Evolutionary conservation across 2,329 filamentous ascomycete genomes (phyloP), one percentile per base, ranked within the genome.

Genomic region (Claviceps africana): DNA sequence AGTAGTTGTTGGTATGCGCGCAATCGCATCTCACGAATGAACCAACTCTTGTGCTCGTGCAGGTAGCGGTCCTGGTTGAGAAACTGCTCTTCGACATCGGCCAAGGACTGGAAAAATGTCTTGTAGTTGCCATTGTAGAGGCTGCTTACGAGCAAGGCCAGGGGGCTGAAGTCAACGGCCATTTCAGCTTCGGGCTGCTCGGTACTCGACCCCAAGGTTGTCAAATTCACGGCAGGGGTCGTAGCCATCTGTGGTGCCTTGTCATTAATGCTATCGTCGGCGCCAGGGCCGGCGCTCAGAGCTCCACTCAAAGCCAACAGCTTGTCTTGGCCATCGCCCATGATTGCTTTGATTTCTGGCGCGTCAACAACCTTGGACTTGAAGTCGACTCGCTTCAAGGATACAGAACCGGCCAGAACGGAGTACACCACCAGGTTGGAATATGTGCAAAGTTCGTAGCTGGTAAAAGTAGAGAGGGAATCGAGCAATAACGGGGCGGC

Each of bases 361-460:
- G 93, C 93, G 67, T 98, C 93, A 42, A 98, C 91, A 28, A 98
- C 93, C 75, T 97, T 97, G 58, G 87, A 87, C 77, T 98, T 98
- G 79, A 98, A 98, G 69, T 98, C 93, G 35, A 96, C 88, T 48
- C 93, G 86, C 75, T 96, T 95, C 53, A 98, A 79, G 46, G 91
- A 93, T 25, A 97, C 85, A 7, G 90, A 94, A 54, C 93, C 93
- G 37, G 93, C 89, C 35, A 98, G 82, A 22, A 97, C 91, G 1
- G 93, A 89, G 73, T 97, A 98, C 53, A 96, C 83, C 50, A 98
- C 93, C 25, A 98, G 81, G 55, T 82, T 86, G 54, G 89, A 95
- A 75, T 98, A 98, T 59, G 85, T 91, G 82, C 93, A 98, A 48
- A 98, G 82, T 70, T 98, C 93, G 73, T 96, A 96, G 68, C 89